Conservation (phyloP, 805 yeast genomes). For the Wickerhamomyces chambardii region DNA sequence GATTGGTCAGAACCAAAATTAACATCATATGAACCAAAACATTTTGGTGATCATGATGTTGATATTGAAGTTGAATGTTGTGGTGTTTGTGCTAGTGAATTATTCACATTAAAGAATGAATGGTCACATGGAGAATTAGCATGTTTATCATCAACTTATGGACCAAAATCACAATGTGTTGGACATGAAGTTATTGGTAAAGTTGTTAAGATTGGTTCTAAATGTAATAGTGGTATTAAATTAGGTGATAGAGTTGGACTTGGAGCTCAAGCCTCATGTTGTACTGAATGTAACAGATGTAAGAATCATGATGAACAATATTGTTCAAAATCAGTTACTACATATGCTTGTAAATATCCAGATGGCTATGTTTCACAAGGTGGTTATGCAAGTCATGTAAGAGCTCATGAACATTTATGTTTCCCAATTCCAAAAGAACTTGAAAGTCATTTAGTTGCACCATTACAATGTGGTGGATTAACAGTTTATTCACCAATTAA, state of each 20-base stretch:
- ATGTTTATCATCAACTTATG: conserved; percentile 15
- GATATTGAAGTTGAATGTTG: conserved; percentile 52
- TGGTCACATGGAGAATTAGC: conserved; percentile 30
- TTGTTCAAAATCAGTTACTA: conserved; percentile 39
- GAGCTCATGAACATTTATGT: conserved; percentile 55
- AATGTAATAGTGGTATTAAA: conserved; percentile 36
- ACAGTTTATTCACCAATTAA: conserved; percentile 63
- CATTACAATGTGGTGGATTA: conserved; percentile 71
- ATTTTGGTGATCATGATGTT: conserved; percentile 33
- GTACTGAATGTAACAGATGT: conserved; percentile 58
- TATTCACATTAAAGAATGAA: conserved; percentile 39
- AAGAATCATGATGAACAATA: conserved; percentile 41
- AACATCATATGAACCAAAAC: conserved; percentile 39
- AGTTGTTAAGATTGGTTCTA: conserved; percentile 50
- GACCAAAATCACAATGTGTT: conserved; percentile 36
- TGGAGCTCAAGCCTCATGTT: conserved; percentile 62
- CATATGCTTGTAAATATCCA: conserved; percentile 40
- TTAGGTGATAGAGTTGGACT: conserved; percentile 75
- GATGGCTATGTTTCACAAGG: conserved; percentile 48
- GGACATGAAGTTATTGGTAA: conserved; percentile 65
- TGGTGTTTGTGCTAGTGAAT: conserved; percentile 63
- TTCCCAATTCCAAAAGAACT: conserved; percentile 53
- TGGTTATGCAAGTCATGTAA: conserved; percentile 61
- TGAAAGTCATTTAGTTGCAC: conserved; percentile 51
- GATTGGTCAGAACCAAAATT: conserved; percentile 51